Conservation (phyloP, 192 early-diverging fungal genomes). For the Coemansia asiatica region DNA sequence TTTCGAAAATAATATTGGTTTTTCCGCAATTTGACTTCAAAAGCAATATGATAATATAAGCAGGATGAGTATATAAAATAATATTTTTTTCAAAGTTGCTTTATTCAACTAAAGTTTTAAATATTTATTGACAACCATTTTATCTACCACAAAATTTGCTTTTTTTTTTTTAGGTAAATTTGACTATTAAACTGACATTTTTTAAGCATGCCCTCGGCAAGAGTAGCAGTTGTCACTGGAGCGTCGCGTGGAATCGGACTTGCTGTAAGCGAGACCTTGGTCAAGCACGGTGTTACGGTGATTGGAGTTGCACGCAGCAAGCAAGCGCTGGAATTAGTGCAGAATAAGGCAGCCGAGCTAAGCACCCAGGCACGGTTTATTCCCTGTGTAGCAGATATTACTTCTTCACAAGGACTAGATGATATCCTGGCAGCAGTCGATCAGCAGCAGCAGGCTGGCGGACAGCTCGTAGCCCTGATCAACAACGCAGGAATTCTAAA, state of each 20-base stretch:
- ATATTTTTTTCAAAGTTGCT: no score
- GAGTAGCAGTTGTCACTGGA: conserved; percentile 78
- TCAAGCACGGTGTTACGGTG: conserved; percentile 59
- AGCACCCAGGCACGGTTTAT: conserved; percentile 40
- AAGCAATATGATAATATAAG: no score
- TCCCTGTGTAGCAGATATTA: conserved; percentile 62
- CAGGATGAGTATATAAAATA: no score
- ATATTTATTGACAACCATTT: no score
- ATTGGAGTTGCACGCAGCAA: conserved; percentile 69
- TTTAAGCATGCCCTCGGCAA: neutral
- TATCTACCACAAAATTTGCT: no score
- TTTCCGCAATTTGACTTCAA: no score
- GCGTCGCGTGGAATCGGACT: conserved; percentile 83
- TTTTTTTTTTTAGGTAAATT: no score
- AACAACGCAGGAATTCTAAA: conserved; percentile 61
- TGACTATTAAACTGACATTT: no score
- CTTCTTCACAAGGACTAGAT: conserved; percentile 55
- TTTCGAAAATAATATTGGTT: no score
- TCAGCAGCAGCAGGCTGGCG: conserved; percentile 59
- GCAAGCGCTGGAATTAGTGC: conserved; percentile 4
- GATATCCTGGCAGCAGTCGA: conserved; percentile 62
- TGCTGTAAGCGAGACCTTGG: conserved; percentile 59
- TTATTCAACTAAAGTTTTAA: no score
- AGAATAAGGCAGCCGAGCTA: neutral
- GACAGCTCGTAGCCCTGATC: conserved; percentile 13